A percentile compares a stretch with the other conserved stretches of the same genome.
Evolutionary conservation across 2,329 filamentous ascomycete species (phyloP).

Genomic region (Tolypocladium tropicale): DNA sequence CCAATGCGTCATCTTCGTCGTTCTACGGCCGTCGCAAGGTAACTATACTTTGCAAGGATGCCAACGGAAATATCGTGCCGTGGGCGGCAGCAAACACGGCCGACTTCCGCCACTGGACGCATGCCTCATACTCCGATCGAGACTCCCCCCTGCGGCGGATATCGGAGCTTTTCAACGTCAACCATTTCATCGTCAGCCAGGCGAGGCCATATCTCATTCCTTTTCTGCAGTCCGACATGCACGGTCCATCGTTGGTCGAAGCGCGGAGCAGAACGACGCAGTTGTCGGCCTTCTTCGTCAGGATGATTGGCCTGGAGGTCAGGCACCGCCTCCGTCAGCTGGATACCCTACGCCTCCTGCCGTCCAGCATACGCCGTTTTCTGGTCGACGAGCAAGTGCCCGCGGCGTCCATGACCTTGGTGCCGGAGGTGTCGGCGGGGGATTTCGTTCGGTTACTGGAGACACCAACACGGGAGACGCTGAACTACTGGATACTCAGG

Average conservation of each 20-base stretch:
- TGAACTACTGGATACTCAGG: slow-evolving; percentile 76
- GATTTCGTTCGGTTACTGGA: slow-evolving; percentile 78
- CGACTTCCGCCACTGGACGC: slow-evolving; percentile 59
- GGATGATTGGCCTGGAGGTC: slow-evolving; percentile 65
- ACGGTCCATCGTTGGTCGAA: slow-evolving; percentile 56
- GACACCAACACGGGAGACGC: slow-evolving; percentile 62
- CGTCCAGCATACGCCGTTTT: slow-evolving; percentile 60
- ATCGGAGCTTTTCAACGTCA: slow-evolving; percentile 80
- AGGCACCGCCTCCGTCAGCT: slow-evolving; percentile 74
- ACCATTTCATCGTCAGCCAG: slow-evolving; percentile 92
- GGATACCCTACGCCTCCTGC: slow-evolving; percentile 65
- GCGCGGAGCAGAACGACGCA: slow-evolving; percentile 48
- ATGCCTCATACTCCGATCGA: slow-evolving; percentile 53
- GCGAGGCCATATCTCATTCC: slow-evolving; percentile 83
- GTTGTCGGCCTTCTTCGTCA: slow-evolving; percentile 47
- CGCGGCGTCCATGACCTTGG: slow-evolving; percentile 67
- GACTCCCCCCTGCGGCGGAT: slow-evolving; percentile 59
- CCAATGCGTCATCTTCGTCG: slow-evolving; percentile 56
- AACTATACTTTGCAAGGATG: slow-evolving; percentile 67
- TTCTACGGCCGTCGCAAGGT: slow-evolving; percentile 55
- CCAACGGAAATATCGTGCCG: slow-evolving; percentile 59
- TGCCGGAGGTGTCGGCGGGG: slow-evolving; percentile 61
- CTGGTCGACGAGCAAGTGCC: slow-evolving; percentile 76
- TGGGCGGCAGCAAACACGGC: slow-evolving; percentile 57
- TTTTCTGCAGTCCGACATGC: slow-evolving; percentile 72